These are phyloP conservation scores for Bifiguratus adelaidae DNA, from an alignment of 192 early-diverging fungal genomes.

Conservation along the genomic window DNA sequence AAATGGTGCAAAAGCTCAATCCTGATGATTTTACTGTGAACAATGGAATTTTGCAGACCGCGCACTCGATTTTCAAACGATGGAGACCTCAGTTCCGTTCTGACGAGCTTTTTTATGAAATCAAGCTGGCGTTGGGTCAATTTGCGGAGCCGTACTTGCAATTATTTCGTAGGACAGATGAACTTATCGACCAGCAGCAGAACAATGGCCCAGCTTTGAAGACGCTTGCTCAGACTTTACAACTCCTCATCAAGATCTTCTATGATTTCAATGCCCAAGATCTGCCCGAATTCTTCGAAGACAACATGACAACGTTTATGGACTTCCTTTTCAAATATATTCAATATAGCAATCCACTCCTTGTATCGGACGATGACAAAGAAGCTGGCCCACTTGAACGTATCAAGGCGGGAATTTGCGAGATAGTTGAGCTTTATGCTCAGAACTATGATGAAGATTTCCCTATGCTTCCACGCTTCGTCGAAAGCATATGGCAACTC, in stretches of 20 bases:
- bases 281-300: conserved; percentile 94
- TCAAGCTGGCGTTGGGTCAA: conserved; percentile 82
- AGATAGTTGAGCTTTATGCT: conserved; percentile 84
- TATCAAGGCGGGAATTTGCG: conserved; percentile 88
- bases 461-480: conserved; percentile 65
- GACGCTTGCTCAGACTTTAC: conserved; percentile 62
- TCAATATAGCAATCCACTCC: conserved; percentile 60
- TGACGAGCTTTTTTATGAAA: conserved; percentile 75
- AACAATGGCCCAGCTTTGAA: conserved; percentile 52
- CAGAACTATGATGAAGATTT: conserved; percentile 90
- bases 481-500: conserved; percentile 80
- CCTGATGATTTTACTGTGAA: conserved; percentile 73
- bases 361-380: conserved; percentile 67
- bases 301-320: conserved; percentile 79
- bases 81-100: conserved; percentile 79
- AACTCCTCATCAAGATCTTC: conserved; percentile 80
- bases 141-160: conserved; percentile 77
- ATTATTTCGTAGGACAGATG: conserved; percentile 77
- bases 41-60: conserved; percentile 86
- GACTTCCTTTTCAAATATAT: conserved; percentile 82
- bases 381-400: conserved; percentile 77
- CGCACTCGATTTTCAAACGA: conserved; percentile 90
- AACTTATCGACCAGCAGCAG: conserved; percentile 57
- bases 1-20: conserved; percentile 67
- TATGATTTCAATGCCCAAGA: conserved; percentile 95